A percentile compares a stretch with the other conserved stretches of the same genome.
phyloP scores from a whole-genome alignment of 129 eudicot genomes.

The Escallonia rubra region DNA sequence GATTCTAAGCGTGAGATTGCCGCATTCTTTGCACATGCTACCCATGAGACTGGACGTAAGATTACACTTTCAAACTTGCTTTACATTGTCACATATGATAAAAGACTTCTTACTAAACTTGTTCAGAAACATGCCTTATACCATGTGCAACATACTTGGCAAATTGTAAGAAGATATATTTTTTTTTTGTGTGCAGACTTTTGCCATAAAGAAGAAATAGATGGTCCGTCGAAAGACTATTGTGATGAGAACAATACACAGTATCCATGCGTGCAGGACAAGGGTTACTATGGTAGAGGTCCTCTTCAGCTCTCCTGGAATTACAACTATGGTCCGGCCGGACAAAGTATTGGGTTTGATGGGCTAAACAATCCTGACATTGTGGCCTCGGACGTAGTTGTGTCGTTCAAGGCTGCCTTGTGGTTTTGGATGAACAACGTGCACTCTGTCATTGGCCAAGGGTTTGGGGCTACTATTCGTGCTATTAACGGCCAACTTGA shows the following conservation, averaged over 20 bases:
- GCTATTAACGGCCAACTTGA: background rate
- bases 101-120: background rate
- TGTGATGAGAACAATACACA: background rate
- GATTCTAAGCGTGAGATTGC: slow-evolving; percentile 45
- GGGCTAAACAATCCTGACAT: slow-evolving; percentile 17
- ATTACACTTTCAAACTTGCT: no score
- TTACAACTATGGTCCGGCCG: slow-evolving; percentile 25
- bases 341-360: slow-evolving; percentile 14
- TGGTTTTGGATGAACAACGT: slow-evolving; percentile 32
- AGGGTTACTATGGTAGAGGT: slow-evolving; percentile 21
- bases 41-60: slow-evolving; percentile 52
- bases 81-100: background rate
- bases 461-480: background rate
- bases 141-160: background rate
- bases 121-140: no score
- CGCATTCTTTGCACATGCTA: slow-evolving; percentile 44
- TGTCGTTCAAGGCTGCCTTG: slow-evolving; percentile 27
- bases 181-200: background rate
- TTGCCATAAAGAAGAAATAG: slow-evolving; percentile 13
- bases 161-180: no score
- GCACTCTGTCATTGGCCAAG: slow-evolving; percentile 12
- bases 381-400: slow-evolving; percentile 22
- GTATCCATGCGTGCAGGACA: slow-evolving; percentile 16
- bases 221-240: slow-evolving; percentile 6
- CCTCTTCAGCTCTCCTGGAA: slow-evolving; percentile 23